phyloP scores from a whole-genome alignment of 371 early-diverging fungal genomes.

The Mucor racemosus region DNA sequence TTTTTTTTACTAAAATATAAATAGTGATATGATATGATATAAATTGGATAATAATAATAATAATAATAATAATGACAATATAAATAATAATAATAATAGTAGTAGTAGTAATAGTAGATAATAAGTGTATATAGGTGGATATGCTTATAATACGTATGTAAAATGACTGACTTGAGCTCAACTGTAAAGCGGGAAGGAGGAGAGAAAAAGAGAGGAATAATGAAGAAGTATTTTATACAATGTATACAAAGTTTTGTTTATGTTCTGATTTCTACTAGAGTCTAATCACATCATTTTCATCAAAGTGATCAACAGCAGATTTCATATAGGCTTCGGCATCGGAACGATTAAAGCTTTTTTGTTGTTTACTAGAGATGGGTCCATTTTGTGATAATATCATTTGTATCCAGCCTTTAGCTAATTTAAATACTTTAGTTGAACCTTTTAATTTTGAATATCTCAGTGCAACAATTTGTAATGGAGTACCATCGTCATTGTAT shows the following conservation, averaged over 20 bases:
- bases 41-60: not conserved
- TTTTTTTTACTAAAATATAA: not conserved
- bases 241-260: not conserved
- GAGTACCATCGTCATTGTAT: slow-evolving; percentile 20
- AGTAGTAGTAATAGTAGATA: too few relatives aligned
- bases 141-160: not conserved
- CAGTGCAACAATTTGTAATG: slow-evolving; percentile 34
- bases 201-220: too few relatives aligned
- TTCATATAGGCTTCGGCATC: slow-evolving; percentile 22
- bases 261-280: not conserved
- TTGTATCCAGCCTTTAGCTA: slow-evolving; percentile 54
- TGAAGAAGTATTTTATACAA: not conserved
- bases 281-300: slow-evolving; percentile 13
- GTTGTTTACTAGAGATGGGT: not conserved
- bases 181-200: too few relatives aligned
- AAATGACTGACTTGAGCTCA: not conserved
- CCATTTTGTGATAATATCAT: slow-evolving; percentile 23
- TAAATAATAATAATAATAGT: too few relatives aligned
- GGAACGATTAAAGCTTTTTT: not conserved
- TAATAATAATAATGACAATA: not conserved
- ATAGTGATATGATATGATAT: not conserved
- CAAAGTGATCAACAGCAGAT: slow-evolving; percentile 9
- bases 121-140: too few relatives aligned
- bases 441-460: slow-evolving; percentile 45
- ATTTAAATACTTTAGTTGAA: slow-evolving; percentile 47